Evolutionary conservation across 2,329 filamentous ascomycete species (phyloP).

Genomic region (Clonostachys byssicola): DNA sequence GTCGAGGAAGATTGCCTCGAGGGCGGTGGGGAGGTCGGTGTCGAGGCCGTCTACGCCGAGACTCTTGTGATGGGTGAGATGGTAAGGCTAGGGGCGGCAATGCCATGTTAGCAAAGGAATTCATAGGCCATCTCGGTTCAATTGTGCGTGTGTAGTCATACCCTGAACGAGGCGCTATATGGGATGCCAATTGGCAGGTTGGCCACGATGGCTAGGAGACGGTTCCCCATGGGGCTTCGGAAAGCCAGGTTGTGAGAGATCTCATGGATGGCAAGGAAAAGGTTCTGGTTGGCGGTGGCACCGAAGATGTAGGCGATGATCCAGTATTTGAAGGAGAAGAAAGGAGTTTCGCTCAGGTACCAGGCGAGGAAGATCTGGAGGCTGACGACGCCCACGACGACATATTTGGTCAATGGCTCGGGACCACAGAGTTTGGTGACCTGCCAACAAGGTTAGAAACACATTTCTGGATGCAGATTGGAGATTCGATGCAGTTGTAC

Average conservation of each 20-base stretch:
- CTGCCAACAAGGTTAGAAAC: constrained; percentile 34
- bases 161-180: constrained; percentile 92
- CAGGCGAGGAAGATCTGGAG: constrained; percentile 78
- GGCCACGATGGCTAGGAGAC: constrained; percentile 84
- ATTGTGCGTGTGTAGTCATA: constrained; percentile 31
- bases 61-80: constrained; percentile 98
- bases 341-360: constrained; percentile 68
- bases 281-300: constrained; percentile 95
- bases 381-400: constrained; percentile 78
- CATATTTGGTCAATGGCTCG: constrained; percentile 92
- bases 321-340: constrained; percentile 83
- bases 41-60: constrained; percentile 94
- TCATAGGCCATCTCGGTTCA: background rate
- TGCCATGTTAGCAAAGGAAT: background rate
- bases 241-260: constrained; percentile 98
- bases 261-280: constrained; percentile 97
- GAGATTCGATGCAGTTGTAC: constrained; percentile 38
- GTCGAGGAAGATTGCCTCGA: constrained; percentile 91
- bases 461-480: background rate
- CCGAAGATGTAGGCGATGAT: constrained; percentile 85
- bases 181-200: constrained; percentile 95
- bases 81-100: constrained; percentile 66
- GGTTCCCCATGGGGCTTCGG: constrained; percentile 72
- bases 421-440: constrained; percentile 96
- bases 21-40: constrained; percentile 86